Conservation (phyloP, 2,329 filamentous ascomycete species). For the Monilinia laxa region DNA sequence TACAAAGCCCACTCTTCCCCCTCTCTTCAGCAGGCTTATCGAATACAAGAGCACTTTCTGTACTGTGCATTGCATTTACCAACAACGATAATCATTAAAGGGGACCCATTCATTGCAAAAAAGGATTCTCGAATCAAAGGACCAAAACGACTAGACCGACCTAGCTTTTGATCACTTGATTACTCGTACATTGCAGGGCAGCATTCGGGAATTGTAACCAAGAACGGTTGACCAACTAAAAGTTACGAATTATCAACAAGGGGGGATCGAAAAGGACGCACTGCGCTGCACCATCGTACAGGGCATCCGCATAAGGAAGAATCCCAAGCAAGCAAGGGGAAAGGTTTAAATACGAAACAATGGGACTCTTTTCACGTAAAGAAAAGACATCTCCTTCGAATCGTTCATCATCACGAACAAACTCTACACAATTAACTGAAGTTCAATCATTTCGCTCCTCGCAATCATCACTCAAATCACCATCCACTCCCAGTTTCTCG, state of each 20-base stretch:
- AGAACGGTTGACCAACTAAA: slow-evolving; percentile 3
- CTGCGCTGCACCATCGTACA: slow-evolving; percentile 12
- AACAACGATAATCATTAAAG: slow-evolving; percentile 15
- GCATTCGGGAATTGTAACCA: slow-evolving; percentile 13
- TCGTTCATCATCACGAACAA: slow-evolving; percentile 31
- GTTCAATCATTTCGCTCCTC: slow-evolving; percentile 28
- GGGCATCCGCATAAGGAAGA: slow-evolving; percentile 18
- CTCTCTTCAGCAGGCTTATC: slow-evolving; percentile 17
- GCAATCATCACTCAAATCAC: slow-evolving; percentile 37
- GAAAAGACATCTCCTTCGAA: slow-evolving; percentile 34
- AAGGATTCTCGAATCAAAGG: neutral
- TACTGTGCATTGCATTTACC: slow-evolving; percentile 16
- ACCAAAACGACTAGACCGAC: neutral
- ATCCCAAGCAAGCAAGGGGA: slow-evolving; percentile 15
- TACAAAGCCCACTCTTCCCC: slow-evolving; percentile 5
- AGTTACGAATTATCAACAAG: slow-evolving; percentile 3
- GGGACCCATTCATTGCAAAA: slow-evolving; percentile 12
- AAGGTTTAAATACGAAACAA: slow-evolving; percentile 24
- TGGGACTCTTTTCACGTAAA: slow-evolving; percentile 40
- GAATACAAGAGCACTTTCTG: slow-evolving; percentile 7
- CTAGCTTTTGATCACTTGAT: neutral
- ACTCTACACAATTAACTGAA: slow-evolving; percentile 33
- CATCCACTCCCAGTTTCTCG: slow-evolving; percentile 34
- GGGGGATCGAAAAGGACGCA: slow-evolving; percentile 15
- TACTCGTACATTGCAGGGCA: slow-evolving; percentile 1